These are phyloP conservation scores for Alternaria sp. DNA, from an alignment of 2,329 filamentous ascomycete genomes.

Conservation along the genomic window DNA sequence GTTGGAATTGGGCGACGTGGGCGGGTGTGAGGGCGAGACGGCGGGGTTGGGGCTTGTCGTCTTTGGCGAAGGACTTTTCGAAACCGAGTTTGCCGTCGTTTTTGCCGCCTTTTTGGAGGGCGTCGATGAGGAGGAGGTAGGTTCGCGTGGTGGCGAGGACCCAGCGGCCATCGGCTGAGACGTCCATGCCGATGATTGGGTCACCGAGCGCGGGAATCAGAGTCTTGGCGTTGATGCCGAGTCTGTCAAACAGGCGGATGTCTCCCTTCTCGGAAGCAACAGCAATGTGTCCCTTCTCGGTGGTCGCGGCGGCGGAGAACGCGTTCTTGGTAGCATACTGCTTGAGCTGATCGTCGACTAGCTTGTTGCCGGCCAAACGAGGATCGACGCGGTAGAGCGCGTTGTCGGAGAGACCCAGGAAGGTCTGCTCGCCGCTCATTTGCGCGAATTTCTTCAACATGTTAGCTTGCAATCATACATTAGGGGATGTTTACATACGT, in stretches of 20 bases:
- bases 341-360: constrained; percentile 91
- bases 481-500: constrained; percentile 53
- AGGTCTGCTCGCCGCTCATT: constrained; percentile 94
- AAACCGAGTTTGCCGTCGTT: constrained; percentile 98
- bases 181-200: constrained; percentile 91
- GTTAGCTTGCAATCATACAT: constrained; percentile 27
- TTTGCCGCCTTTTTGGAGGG: constrained; percentile 89
- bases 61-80: constrained; percentile 89
- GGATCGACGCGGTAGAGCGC: constrained; percentile 94
- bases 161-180: constrained; percentile 95
- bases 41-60: constrained; percentile 90
- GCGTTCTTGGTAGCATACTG: constrained; percentile 97
- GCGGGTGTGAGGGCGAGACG: constrained; percentile 87
- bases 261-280: constrained; percentile 98
- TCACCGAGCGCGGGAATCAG: constrained; percentile 95
- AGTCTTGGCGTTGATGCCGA: constrained; percentile 97
- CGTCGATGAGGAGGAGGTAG: constrained; percentile 92
- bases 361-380: constrained; percentile 85
- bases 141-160: constrained; percentile 92
- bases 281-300: constrained; percentile 94
- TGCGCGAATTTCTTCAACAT: constrained; percentile 84
- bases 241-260: constrained; percentile 91
- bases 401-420: constrained; percentile 90
- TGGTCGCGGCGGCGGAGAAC: constrained; percentile 92
- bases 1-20: constrained; percentile 95